These are phyloP conservation scores for Mortierella sp. DNA, from an alignment of 371 early-diverging fungal species.

Conservation along the genomic window DNA sequence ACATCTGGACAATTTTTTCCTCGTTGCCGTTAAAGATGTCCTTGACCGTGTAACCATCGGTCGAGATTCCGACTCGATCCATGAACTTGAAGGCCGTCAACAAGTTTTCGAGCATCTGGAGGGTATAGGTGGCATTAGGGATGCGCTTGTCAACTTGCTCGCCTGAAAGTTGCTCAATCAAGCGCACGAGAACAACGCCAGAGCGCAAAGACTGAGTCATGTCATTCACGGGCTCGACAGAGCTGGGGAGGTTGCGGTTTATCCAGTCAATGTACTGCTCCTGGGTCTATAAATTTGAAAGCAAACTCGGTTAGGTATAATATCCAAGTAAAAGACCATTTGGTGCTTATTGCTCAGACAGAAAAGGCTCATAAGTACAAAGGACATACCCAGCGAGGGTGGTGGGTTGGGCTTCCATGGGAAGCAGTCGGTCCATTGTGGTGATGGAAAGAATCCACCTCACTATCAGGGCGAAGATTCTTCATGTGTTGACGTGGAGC, in stretches of 20 bases:
- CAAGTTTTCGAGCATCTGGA: conserved; percentile 60
- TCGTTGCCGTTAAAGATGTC: conserved; percentile 66
- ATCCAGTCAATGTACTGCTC: conserved; percentile 65
- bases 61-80: conserved; percentile 60
- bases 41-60: conserved; percentile 62
- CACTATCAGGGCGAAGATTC: conserved; percentile 30
- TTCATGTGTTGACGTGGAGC: conserved; percentile 17
- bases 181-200: conserved; percentile 60
- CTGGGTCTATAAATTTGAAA: conserved; percentile 39
- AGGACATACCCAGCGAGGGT: too few relatives aligned
- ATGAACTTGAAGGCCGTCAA: conserved; percentile 66
- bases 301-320: too few relatives aligned
- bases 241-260: conserved; percentile 56
- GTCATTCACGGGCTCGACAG: conserved; percentile 54
- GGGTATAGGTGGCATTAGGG: conserved; percentile 40
- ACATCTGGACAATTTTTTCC: conserved; percentile 63
- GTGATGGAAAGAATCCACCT: conserved; percentile 34
- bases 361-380: too few relatives aligned
- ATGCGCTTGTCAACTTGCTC: conserved; percentile 55
- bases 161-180: conserved; percentile 63
- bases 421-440: conserved; percentile 1
- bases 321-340: too few relatives aligned
- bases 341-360: too few relatives aligned
- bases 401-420: too few relatives aligned
- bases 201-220: conserved; percentile 58